Percentiles rank a stretch among this genome's conserved stretches.
Evolutionary conservation across 2,329 filamentous ascomycete genomes (phyloP).

Genomic region (Aspergillus sp.): DNA sequence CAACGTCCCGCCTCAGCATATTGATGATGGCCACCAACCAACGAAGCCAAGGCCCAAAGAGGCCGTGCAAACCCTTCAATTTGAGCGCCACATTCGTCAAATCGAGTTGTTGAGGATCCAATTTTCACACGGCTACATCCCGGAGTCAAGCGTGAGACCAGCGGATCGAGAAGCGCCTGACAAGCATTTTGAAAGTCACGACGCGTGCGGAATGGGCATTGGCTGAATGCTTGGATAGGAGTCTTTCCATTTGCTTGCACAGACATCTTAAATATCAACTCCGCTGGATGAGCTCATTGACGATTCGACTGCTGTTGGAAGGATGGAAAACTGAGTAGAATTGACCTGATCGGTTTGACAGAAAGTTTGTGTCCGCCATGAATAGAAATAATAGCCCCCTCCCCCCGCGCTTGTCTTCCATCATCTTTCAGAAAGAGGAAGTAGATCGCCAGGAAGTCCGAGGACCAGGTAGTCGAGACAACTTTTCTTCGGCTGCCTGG

Average conservation of each 20-base stretch:
- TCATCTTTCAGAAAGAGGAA: too few relatives aligned
- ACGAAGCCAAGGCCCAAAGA: slow-evolving; percentile 67
- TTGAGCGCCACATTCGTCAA: slow-evolving; percentile 72
- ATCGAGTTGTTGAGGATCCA: slow-evolving; percentile 68
- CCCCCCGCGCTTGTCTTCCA: too few relatives aligned
- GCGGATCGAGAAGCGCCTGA: slow-evolving; percentile 61
- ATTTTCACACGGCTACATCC: slow-evolving; percentile 61
- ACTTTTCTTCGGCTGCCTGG: too few relatives aligned
- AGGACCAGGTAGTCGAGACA: too few relatives aligned
- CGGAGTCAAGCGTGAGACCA: slow-evolving; percentile 68
- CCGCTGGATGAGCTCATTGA: slow-evolving; percentile 1
- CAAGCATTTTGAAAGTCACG: slow-evolving; percentile 54
- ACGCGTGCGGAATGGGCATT: slow-evolving; percentile 21
- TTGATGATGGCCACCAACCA: slow-evolving; percentile 63
- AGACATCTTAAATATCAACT: slow-evolving; percentile 16
- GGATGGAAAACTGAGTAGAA: too few relatives aligned
- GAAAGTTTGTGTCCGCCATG: too few relatives aligned
- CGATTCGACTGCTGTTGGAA: background rate
- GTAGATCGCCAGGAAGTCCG: too few relatives aligned
- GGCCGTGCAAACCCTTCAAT: slow-evolving; percentile 72
- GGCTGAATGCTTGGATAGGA: slow-evolving; percentile 22
- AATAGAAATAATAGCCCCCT: too few relatives aligned
- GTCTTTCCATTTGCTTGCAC: slow-evolving; percentile 25
- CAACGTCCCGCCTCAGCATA: slow-evolving; percentile 63
- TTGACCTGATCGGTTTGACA: too few relatives aligned